Base-by-base conservation (phyloP, 305 asterid genomes). In the Lippia alba region DNA sequence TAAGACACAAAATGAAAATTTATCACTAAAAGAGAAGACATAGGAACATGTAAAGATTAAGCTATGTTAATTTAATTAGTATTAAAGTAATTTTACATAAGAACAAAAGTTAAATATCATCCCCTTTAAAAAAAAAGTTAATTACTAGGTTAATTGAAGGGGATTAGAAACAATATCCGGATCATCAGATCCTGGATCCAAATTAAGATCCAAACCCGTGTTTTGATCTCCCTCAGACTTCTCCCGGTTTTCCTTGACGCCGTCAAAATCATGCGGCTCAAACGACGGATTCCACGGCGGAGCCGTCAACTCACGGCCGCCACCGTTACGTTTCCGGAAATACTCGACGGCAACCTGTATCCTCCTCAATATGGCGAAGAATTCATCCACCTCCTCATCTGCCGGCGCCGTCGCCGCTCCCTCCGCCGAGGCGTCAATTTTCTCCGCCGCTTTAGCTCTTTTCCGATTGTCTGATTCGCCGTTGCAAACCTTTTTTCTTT, bases 321-420 rank as follows among this genome's bases (percentile, higher is more conserved):
- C 68, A 34, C 48, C 61, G 62, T 69, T 30, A 15, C 79, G 82
- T 34, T 30, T 72, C 76, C 69, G 71, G 46, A 79, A 82, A 58
- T 79, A 80, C 76, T 74, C 67, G 16, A 82, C 44, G 7, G 83
- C 87, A 18, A 74, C 77, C 4, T 72, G 74, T 63, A 80, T 71
- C 69, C 87, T 74, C 76, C 71, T 76, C 51, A 82, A 66, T 8
- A 80, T 82, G 16, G 84, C 81, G 58, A 79, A 82, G 64, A 82
- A 80, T 33, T 80, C 87, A n/a, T 82, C 87, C 67, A 82, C 87
- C 77, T 82, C 84, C 45, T 74, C 75, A 16, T 82, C 83, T 18
- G 44, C 50, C 69, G 80, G 83, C 74, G 11, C 64, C 50, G 0
- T 56, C 70, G 20, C 61, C 41, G 8, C 76, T 50, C 14, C 74